These are phyloP conservation scores for Suillus brevipes DNA, from an alignment of 768 basidiomycete species.

Conservation along the genomic window DNA sequence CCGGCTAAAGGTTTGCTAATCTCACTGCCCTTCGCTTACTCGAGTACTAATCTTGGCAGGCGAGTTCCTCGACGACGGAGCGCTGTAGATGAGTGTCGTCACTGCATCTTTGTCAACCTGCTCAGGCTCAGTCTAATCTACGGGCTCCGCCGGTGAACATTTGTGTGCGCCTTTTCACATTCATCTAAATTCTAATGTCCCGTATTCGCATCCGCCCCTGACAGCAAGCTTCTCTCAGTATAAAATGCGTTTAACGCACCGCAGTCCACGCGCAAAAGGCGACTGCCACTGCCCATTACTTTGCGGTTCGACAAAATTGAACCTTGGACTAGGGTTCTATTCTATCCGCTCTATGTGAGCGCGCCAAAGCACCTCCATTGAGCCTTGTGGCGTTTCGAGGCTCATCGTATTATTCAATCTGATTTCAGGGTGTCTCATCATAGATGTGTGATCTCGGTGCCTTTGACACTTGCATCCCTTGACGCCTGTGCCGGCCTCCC, in stretches of 20 bases:
- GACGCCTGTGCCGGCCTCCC: neutral
- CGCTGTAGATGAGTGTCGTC: neutral
- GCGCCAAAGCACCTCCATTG: neutral
- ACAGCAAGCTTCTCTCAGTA: neutral
- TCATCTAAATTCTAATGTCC: neutral
- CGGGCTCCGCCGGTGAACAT: neutral
- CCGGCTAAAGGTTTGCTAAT: neutral
- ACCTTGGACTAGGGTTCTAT: neutral
- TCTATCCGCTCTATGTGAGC: neutral
- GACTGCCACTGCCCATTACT: neutral
- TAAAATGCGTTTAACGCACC: conserved; percentile 1
- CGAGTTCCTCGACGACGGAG: neutral
- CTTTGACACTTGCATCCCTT: neutral
- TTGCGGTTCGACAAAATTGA: neutral
- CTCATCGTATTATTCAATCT: neutral
- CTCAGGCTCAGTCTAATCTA: neutral
- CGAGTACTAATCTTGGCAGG: neutral
- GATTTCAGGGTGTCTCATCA: neutral
- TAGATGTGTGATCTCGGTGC: neutral
- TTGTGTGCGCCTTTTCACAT: neutral
- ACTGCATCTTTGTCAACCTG: neutral
- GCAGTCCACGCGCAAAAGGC: neutral
- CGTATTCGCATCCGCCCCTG: neutral
- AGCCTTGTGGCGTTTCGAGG: neutral
- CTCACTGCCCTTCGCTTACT: neutral